Evolutionary conservation across 306 rosid genomes (phyloP), one percentile per base, ranked within the genome.

Genomic region (Fragaria ananassa): DNA sequence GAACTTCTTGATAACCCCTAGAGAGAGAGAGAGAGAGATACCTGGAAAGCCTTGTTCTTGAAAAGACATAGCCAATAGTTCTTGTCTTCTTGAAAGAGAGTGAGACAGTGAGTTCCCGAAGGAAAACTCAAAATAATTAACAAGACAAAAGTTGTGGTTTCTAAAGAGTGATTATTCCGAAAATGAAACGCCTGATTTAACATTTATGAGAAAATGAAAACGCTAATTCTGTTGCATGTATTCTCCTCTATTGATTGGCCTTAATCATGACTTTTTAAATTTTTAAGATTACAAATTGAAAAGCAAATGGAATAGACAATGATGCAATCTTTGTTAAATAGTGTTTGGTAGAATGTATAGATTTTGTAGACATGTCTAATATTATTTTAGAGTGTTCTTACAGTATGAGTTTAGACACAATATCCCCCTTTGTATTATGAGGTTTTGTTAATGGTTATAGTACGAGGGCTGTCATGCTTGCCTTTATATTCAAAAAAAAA

Each of bases 11-110:
- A 60, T 34, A 34, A 25, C 0, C 34, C 31, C 31, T 1, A 11
- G 19, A 62, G 21, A 82, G n/a, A 6, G 54, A 70, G 13, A 23
- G 46, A 35, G 37, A 6, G 46, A 21, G 47, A 54, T 8, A 74
- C 79, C 83, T 57, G 76, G 37, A 42, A 67, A 74, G 12, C 49
- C 50, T 21, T n/a, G 53, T 10, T 66, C 69, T n/a, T 34, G 74
- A 67, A 45, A 45, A 15, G 79, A 56, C 79, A 67, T 66, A 8
- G 21, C 54, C 18, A 17, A 35, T 62, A 11, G 41, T 72, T 53
- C 10, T 19, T 34, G 75, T 71, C 10, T 29, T 71, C 49, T 72
- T 41, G 74, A 41, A 42, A 79, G 65, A 49, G 70, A 49, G 66
- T 10, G 23, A 35, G 54, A 31, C 25, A 18, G 25, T 4, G 31